These are phyloP conservation scores for Cairneyella variabilis DNA, from an alignment of 495 filamentous ascomycete species.

Conservation along the genomic window DNA sequence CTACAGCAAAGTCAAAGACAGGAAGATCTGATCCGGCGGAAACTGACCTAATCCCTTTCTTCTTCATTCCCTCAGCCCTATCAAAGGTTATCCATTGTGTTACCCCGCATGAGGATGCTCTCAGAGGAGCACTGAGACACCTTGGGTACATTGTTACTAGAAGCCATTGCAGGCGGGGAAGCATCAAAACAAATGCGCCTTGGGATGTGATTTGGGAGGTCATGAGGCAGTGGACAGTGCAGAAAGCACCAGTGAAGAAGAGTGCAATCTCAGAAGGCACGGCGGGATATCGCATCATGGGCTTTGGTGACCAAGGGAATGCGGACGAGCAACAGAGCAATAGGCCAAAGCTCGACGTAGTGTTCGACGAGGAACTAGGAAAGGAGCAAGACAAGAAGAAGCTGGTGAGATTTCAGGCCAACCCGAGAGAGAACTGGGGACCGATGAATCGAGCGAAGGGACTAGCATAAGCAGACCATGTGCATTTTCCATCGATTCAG, in stretches of 20 bases:
- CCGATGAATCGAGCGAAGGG: constrained; percentile 75
- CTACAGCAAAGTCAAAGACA: constrained; percentile 15
- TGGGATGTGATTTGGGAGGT: constrained; percentile 90
- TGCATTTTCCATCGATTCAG: no score
- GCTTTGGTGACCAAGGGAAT: constrained; percentile 12
- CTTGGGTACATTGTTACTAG: constrained; percentile 78
- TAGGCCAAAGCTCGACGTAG: constrained; percentile 49
- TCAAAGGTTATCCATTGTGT: constrained; percentile 70
- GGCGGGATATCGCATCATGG: constrained; percentile 61
- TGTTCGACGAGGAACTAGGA: constrained; percentile 80
- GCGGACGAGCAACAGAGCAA: constrained; percentile 12
- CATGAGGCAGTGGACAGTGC: constrained; percentile 85
- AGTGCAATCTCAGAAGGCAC: constrained; percentile 60
- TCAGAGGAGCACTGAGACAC: constrained; percentile 75
- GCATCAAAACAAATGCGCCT: constrained; percentile 84
- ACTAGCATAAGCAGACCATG: no score
- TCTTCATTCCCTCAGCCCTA: constrained; percentile 69
- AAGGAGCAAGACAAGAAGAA: constrained; percentile 58
- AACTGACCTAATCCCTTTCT: constrained; percentile 76
- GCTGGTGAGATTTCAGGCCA: constrained; percentile 78
- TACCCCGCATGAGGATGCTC: constrained; percentile 64
- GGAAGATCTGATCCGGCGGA: constrained; percentile 46
- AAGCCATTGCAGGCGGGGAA: constrained; percentile 84
- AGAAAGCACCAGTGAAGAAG: constrained; percentile 69
- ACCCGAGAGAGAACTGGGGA: constrained; percentile 90